Percentiles rank a stretch among this genome's conserved stretches.
These are phyloP conservation scores for Alternaria ventricosa DNA, from an alignment of 2,329 filamentous ascomycete species.

Conservation along the genomic window DNA sequence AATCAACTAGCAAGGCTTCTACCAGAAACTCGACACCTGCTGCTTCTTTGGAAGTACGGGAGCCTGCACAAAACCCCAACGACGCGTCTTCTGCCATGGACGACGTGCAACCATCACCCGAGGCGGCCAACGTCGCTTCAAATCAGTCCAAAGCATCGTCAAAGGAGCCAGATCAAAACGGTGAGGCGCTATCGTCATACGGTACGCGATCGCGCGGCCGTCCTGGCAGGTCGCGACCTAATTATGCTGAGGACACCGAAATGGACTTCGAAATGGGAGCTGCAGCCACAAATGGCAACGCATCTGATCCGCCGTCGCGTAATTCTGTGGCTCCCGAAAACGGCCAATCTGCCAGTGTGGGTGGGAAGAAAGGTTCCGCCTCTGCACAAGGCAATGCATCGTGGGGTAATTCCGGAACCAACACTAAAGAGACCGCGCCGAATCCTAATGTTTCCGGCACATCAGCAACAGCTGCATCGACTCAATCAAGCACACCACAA, in stretches of 20 bases:
- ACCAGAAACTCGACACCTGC: conserved; percentile 44
- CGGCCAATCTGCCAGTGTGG: conserved; percentile 38
- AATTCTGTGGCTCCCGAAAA: conserved; percentile 42
- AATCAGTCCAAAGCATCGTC: conserved; percentile 39
- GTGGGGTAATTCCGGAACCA: conserved; percentile 46
- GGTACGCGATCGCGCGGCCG: conserved; percentile 94
- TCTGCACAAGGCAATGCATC: conserved; percentile 50
- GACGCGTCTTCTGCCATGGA: conserved; percentile 37
- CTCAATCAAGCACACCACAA: conserved; percentile 43
- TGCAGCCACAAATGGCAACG: conserved; percentile 65
- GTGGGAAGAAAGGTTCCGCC: conserved; percentile 49
- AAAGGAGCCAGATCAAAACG: conserved; percentile 43
- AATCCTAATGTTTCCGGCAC: conserved; percentile 60
- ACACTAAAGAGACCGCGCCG: conserved; percentile 43
- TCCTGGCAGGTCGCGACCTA: conserved; percentile 77
- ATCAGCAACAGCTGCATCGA: conserved; percentile 61
- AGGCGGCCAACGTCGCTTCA: conserved; percentile 35
- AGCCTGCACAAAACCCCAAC: conserved; percentile 30
- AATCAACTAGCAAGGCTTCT: conserved; percentile 43
- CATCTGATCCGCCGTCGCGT: conserved; percentile 51
- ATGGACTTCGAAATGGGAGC: conserved; percentile 78
- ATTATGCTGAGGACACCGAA: conserved; percentile 96
- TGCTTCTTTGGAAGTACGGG: conserved; percentile 33
- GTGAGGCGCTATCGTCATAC: conserved; percentile 68
- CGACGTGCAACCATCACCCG: conserved; percentile 36